A percentile compares a stretch with the other conserved stretches of the same genome.
Evolutionary conservation across 2,329 filamentous ascomycete genomes (phyloP).

Genomic region (Akanthomyces lecanii): DNA sequence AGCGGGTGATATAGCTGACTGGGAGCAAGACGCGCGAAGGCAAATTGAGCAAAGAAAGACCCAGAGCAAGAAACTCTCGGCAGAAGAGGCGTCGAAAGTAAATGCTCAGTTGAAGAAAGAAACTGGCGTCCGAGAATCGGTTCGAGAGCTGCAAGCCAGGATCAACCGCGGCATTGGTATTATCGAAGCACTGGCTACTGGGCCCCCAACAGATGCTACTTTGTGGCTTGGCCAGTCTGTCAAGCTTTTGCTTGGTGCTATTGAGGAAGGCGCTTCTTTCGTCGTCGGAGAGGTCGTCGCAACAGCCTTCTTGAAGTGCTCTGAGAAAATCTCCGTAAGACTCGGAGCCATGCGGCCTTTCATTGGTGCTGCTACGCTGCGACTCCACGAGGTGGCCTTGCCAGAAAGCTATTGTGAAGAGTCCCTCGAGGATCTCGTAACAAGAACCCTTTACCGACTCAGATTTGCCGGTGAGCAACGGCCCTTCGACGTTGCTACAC

Average conservation of each 20-base stretch:
- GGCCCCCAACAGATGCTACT: slow-evolving; percentile 83
- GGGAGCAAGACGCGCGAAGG: slow-evolving; percentile 86
- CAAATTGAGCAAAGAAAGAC: slow-evolving; percentile 94
- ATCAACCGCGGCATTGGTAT: slow-evolving; percentile 82
- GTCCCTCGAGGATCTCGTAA: slow-evolving; percentile 77
- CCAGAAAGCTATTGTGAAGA: slow-evolving; percentile 71
- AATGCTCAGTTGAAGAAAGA: slow-evolving; percentile 90
- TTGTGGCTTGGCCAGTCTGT: slow-evolving; percentile 86
- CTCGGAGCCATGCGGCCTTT: slow-evolving; percentile 76
- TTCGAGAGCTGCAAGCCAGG: slow-evolving; percentile 64
- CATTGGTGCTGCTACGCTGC: slow-evolving; percentile 80
- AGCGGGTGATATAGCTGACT: slow-evolving; percentile 93
- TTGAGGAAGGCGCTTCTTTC: slow-evolving; percentile 75
- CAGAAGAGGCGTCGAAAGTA: slow-evolving; percentile 86
- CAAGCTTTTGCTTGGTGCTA: slow-evolving; percentile 64
- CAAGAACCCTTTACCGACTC: slow-evolving; percentile 83
- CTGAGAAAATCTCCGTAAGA: slow-evolving; percentile 68
- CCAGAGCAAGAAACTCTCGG: slow-evolving; percentile 80
- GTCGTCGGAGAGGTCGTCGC: slow-evolving; percentile 78
- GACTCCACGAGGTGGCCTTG: slow-evolving; percentile 71
- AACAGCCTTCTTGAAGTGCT: slow-evolving; percentile 72
- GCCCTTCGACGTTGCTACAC: slow-evolving; percentile 83
- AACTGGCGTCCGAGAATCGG: slow-evolving; percentile 67
- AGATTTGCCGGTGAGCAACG: slow-evolving; percentile 88
- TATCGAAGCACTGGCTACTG: slow-evolving; percentile 73